Base-by-base conservation (phyloP, 2,329 filamentous ascomycete species). In the Seiridium unicorne region DNA sequence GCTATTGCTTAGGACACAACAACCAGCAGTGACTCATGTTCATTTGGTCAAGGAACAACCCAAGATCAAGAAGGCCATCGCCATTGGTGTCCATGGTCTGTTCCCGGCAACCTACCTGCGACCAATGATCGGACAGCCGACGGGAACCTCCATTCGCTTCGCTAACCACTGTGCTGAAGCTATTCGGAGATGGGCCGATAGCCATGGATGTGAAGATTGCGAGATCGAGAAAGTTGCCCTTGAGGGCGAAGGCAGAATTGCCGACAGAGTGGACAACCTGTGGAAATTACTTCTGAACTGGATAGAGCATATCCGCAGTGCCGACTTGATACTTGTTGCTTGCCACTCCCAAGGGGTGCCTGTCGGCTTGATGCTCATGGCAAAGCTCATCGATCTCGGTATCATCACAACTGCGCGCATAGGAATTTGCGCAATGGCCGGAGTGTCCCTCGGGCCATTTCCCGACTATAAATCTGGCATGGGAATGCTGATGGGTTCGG, bases 321-420 rank as follows among this genome's bases (percentile, higher is more conserved):
- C 95, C 0, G 95, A 99, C 74, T 89, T 98, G 62, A 89, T 99
- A 47, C 76, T 99, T 44, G 79, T 99, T n/a, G 92, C 92, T 3
- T 97, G 93, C 62, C 95, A 99, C 73, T 96, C 92, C 3, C 95
- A 99, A 74, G 95, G 95, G 31, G 95, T 98, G 0, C 95, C 95
- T 0, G 95, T 99, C 0, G 89, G 91, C 5, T 84, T 97, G 61
- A 97, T 97, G 88, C 81, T 99, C 3, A 82, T 98, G 4, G 92
- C 93, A 4, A 97, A 97, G 74, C 81, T 99, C 47, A 93, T 99
- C 58, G 90, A 95, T 57, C 88, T 97, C 61, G 93, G 93, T 2
- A 91, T 95, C 65, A 84, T 98, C 36, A 88, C 87, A 11, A 84
- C 85, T 46, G 84, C 90, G 5, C 88, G 88, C 57, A 89, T 99